These are phyloP conservation scores for Kodamaea sp. DNA, from an alignment of 1,139 yeast species.

Conservation along the genomic window DNA sequence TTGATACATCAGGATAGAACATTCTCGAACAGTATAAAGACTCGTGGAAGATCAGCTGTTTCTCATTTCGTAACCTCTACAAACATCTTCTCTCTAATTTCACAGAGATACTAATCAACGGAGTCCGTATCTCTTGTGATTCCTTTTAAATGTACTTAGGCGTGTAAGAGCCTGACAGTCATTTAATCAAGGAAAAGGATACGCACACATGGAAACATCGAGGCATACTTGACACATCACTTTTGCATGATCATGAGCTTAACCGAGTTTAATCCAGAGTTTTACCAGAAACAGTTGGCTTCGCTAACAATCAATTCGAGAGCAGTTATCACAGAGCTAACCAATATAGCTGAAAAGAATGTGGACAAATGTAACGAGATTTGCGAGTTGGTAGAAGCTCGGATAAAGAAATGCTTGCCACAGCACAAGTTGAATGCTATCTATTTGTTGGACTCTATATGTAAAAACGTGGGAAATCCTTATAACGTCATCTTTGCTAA, in stretches of 20 bases:
- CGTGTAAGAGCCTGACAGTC: constrained; percentile 8
- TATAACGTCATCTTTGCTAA: constrained; percentile 40
- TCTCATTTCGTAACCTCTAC: no score
- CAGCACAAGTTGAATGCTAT: constrained; percentile 40
- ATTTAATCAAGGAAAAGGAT: no score
- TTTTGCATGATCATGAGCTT: no score
- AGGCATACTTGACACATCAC: no score
- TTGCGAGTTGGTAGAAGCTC: constrained; percentile 32
- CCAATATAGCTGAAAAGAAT: constrained; percentile 37
- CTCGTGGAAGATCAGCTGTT: no score
- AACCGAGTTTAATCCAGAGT: constrained; percentile 28
- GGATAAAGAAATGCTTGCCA: constrained; percentile 41
- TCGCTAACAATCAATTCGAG: constrained; percentile 41
- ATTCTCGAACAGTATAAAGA: no score
- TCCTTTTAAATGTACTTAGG: constrained; percentile 6
- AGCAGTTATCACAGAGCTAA: constrained; percentile 41
- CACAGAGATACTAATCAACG: no score
- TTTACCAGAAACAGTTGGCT: constrained; percentile 32
- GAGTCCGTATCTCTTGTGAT: constrained; percentile 1
- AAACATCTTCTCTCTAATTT: no score
- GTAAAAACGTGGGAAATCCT: constrained; percentile 47
- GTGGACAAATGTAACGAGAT: constrained; percentile 34
- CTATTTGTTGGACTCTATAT: constrained; percentile 44
- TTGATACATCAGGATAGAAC: no score
- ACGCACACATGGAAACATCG: no score